A percentile compares a stretch with the other conserved stretches of the same genome.
phyloP scores from a whole-genome alignment of 2,329 filamentous ascomycete genomes.

The Daldinia sp. region DNA sequence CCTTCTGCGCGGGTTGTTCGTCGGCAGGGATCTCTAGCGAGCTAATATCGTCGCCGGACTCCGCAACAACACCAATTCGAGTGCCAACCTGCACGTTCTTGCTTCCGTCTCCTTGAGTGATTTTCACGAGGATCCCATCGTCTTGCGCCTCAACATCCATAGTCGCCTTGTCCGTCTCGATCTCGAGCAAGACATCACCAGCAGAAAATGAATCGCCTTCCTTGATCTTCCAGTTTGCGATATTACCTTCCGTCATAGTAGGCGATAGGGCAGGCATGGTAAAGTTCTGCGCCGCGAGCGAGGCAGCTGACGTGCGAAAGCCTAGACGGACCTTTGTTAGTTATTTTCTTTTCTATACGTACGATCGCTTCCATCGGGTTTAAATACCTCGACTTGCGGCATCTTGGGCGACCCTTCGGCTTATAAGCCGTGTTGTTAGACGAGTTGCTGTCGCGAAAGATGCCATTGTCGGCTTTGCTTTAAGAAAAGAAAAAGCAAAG shows the following conservation, averaged over 20 bases:
- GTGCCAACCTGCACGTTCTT: conserved; percentile 81
- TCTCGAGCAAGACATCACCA: conserved; percentile 88
- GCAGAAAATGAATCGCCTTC: conserved; percentile 84
- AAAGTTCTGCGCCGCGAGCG: conserved; percentile 82
- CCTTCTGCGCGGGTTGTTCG: conserved; percentile 56
- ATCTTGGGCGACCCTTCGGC: conserved; percentile 62
- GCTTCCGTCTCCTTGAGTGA: conserved; percentile 74
- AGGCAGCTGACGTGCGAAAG: conserved; percentile 68
- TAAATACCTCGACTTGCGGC: conserved; percentile 65
- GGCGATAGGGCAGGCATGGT: conserved; percentile 91
- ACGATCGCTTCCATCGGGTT: conserved; percentile 22
- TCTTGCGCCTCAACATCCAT: conserved; percentile 97
- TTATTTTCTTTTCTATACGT: conserved; percentile 5
- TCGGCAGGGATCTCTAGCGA: conserved; percentile 79
- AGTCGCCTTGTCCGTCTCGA: conserved; percentile 92
- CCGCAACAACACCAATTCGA: conserved; percentile 84
- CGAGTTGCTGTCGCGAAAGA: conserved; percentile 71
- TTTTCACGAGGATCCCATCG: conserved; percentile 86
- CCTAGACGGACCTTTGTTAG: conserved; percentile 53
- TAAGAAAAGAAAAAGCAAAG: conserved; percentile 37
- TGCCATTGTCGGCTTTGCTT: conserved; percentile 61
- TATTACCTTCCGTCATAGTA: conserved; percentile 94
- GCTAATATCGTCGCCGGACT: conserved; percentile 80
- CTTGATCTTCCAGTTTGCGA: conserved; percentile 84
- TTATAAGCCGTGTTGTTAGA: conserved; percentile 67